A percentile compares a stretch with the other conserved stretches of the same genome.
Conservation (phyloP, 345 rosid species). For the Salix purpurea region DNA sequence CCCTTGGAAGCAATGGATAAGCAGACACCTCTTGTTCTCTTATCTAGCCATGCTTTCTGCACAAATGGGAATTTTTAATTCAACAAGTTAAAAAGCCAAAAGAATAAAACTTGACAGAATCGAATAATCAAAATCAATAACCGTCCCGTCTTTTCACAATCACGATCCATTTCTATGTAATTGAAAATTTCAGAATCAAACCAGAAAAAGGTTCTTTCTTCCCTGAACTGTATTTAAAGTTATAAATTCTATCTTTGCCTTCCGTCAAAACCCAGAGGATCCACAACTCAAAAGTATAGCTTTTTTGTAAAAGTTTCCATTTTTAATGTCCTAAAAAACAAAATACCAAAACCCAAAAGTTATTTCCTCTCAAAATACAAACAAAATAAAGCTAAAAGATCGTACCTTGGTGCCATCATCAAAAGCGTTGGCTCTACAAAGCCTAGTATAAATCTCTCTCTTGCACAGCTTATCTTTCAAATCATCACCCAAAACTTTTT, state of each 20-base stretch:
- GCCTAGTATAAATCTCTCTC: conserved; percentile 61
- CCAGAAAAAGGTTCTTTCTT: background rate
- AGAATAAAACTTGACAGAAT: background rate
- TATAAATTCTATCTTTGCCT: background rate
- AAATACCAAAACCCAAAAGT: background rate
- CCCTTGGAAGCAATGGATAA: conserved; percentile 64
- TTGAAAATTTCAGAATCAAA: background rate
- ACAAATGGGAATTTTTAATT: conserved; percentile 11
- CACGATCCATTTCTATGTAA: background rate
- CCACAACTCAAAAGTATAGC: background rate
- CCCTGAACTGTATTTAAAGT: background rate
- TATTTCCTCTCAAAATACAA: background rate
- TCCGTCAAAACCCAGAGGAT: background rate
- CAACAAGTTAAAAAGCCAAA: conserved; percentile 10
- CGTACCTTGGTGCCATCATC: conserved; percentile 76
- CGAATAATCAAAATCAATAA: background rate
- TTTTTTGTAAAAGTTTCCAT: background rate
- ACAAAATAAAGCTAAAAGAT: background rate
- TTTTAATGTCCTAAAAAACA: background rate
- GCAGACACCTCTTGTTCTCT: conserved; percentile 62
- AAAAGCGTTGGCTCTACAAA: conserved; percentile 55
- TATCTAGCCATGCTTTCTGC: conserved; percentile 87
- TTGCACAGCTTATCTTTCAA: conserved; percentile 41
- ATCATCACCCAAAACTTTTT: conserved; percentile 43
- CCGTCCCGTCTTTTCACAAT: background rate